Conservation (phyloP, 2,329 filamentous ascomycete genomes). For the Fusarium sp. region DNA sequence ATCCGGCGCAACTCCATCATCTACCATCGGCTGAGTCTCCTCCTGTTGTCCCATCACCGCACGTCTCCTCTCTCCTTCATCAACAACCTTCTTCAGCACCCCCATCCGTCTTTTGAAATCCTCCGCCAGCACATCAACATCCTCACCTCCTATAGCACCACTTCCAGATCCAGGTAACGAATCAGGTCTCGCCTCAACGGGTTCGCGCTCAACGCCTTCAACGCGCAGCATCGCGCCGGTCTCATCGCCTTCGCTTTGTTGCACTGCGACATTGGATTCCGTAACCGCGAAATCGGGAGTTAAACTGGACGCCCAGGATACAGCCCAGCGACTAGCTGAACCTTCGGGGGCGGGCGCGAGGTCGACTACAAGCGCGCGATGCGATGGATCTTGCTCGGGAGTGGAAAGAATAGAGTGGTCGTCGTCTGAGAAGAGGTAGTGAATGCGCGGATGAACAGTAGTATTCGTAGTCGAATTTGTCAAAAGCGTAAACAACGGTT, state of each 20-base stretch:
- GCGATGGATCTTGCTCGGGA: constrained; percentile 55
- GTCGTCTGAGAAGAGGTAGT: constrained; percentile 95
- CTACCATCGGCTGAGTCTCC: constrained; percentile 2
- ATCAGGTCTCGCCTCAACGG: constrained; percentile 44
- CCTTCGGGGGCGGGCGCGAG: constrained; percentile 54
- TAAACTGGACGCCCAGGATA: constrained; percentile 78
- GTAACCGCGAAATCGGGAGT: constrained; percentile 77
- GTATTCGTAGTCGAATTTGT: constrained; percentile 78
- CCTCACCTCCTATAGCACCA: constrained; percentile 54
- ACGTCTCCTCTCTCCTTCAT: constrained; percentile 60
- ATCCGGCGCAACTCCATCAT: constrained; percentile 27
- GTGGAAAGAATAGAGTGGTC: constrained; percentile 81
- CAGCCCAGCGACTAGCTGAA: constrained; percentile 58
- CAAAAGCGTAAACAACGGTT: constrained; percentile 87
- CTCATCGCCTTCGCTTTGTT: constrained; percentile 53
- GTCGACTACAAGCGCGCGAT: constrained; percentile 67
- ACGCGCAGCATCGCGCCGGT: constrained; percentile 49
- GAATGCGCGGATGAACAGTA: constrained; percentile 84
- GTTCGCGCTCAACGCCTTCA: constrained; percentile 54
- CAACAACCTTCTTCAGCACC: constrained; percentile 64
- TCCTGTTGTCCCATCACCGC: constrained; percentile 44
- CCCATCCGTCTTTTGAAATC: constrained; percentile 69
- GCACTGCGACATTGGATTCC: constrained; percentile 56
- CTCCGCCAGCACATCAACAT: constrained; percentile 63
- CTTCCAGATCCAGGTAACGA: constrained; percentile 47